A percentile compares a stretch with the other conserved stretches of the same genome.
Evolutionary conservation across 2,329 filamentous ascomycete species (phyloP).

Genomic region (Bipolaris gigantea): DNA sequence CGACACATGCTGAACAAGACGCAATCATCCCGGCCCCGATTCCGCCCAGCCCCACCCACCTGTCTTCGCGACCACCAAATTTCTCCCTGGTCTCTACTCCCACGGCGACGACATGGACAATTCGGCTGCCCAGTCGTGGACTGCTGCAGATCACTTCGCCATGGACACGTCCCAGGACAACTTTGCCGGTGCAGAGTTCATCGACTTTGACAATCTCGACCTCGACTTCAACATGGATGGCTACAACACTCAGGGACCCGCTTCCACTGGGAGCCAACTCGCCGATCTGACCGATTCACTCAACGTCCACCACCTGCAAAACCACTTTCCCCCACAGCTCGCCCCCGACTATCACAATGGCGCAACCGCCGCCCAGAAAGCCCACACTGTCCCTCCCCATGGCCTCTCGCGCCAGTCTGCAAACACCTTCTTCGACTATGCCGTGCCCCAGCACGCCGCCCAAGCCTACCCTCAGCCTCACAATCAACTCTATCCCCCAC

Average conservation of each 20-base stretch:
- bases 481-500: conserved; percentile 52
- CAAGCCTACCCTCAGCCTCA: conserved; percentile 40
- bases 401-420: conserved; percentile 28
- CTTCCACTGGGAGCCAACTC: conserved; percentile 31
- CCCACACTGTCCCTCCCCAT: conserved; percentile 17
- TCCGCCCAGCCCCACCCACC: conserved; percentile 12
- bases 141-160: conserved; percentile 42
- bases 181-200: conserved; percentile 47
- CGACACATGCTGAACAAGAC: conserved; percentile 7
- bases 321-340: conserved; percentile 33
- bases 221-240: conserved; percentile 36
- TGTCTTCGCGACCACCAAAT: conserved; percentile 12
- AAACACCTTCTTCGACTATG: conserved; percentile 42
- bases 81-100: conserved; percentile 13
- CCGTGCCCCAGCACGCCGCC: conserved; percentile 37
- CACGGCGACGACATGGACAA: conserved; percentile 38
- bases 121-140: conserved; percentile 43
- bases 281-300: conserved; percentile 38
- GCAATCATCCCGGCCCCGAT: conserved; percentile 2
- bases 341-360: conserved; percentile 32
- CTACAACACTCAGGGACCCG: conserved; percentile 24
- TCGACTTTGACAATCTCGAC: conserved; percentile 45
- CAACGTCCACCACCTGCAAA: conserved; percentile 40
- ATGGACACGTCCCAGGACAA: conserved; percentile 49
- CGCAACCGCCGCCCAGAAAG: conserved; percentile 19